Percentiles rank a stretch among this genome's conserved stretches.
Evolutionary conservation across 2,329 filamentous ascomycete genomes (phyloP).

Genomic region (Byssothecium circinans): DNA sequence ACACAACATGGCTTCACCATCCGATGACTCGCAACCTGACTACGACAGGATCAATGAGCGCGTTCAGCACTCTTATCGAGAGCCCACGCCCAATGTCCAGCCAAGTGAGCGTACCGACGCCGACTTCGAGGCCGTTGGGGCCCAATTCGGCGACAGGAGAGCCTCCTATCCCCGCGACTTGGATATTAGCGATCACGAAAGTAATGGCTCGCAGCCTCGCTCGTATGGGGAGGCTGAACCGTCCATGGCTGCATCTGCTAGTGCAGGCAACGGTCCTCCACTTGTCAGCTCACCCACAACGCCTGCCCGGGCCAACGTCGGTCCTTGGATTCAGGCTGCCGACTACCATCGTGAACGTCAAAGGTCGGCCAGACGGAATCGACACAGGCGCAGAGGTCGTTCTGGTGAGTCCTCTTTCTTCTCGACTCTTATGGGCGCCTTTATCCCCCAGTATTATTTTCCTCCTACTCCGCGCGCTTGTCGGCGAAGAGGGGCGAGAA

Average conservation of each 20-base stretch:
- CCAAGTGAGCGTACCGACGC: constrained; percentile 1
- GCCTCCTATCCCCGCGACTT: constrained; percentile 4
- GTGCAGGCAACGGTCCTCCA: background rate
- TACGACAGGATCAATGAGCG: constrained; percentile 3
- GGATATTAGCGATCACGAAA: constrained; percentile 8
- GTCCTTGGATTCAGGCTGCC: constrained; percentile 4
- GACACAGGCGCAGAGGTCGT: background rate
- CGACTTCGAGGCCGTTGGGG: constrained; percentile 8
- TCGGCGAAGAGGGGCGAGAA: too few species aligned
- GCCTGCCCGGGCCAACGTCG: constrained; percentile 1
- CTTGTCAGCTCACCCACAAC: constrained; percentile 5
- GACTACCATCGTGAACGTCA: background rate
- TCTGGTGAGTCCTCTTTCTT: constrained; percentile 4
- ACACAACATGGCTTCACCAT: constrained; percentile 3
- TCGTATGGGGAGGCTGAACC: background rate
- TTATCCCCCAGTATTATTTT: background rate
- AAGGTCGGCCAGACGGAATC: background rate
- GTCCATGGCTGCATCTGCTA: background rate
- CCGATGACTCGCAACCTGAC: constrained; percentile 4
- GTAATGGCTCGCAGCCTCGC: background rate
- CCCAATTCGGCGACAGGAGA: constrained; percentile 3
- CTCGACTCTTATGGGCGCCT: background rate
- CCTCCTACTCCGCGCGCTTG: too few species aligned
- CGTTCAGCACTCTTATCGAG: constrained; percentile 1
- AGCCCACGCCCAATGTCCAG: constrained; percentile 1